Evolutionary conservation across 192 early-diverging fungal genomes (phyloP), one percentile per base, ranked within the genome.

Genomic region (Coemansia sp.): DNA sequence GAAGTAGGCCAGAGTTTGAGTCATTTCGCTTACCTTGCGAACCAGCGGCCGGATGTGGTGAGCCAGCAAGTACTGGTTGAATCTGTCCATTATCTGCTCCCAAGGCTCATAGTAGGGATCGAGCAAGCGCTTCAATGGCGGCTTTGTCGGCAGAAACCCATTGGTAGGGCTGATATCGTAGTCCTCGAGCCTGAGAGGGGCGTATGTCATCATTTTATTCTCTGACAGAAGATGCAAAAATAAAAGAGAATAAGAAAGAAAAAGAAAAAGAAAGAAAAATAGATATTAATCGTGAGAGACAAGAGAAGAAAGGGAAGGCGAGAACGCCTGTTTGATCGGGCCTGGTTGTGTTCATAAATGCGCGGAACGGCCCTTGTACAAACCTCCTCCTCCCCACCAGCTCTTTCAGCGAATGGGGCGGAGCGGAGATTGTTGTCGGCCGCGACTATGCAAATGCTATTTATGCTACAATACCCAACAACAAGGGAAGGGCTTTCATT

Each of bases 91-190:
- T 64, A 92, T 85, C 0, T 52, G 60, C 78, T 97, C 96, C 97
- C 96, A 98, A 2, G 92, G 92, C 40, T 88, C 88, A 80, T 87
- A 98, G 74, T 95, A 92, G 26, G 86, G 85, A 37, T 92, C 82
- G 17, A 91, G 78, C 10, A 98, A 77, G 35, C 93, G 81, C 6
- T 80, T 76, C 64, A 96, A 75, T 42, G 96, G 96, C 39, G 90
- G 89, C 33, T 86, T 80, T 17, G 79, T 73, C 3, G 95, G 97
- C 21, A 98, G 81, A 78, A 98, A 98, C 5, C 97, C 97, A 28
- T 90, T 91, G 32, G 76, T 67, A 6, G 91, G 90, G 60, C 89
- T 86, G 64, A 98, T 91, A 63, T 92, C 95, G 81, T 94, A 93
- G 67, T 93, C 88, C 74, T 91, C 82, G 32, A 94, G 86, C 59